Evolutionary conservation across 116 monocot species (phyloP), one percentile per base, ranked within the genome.

Genomic region (Zostera marina): DNA sequence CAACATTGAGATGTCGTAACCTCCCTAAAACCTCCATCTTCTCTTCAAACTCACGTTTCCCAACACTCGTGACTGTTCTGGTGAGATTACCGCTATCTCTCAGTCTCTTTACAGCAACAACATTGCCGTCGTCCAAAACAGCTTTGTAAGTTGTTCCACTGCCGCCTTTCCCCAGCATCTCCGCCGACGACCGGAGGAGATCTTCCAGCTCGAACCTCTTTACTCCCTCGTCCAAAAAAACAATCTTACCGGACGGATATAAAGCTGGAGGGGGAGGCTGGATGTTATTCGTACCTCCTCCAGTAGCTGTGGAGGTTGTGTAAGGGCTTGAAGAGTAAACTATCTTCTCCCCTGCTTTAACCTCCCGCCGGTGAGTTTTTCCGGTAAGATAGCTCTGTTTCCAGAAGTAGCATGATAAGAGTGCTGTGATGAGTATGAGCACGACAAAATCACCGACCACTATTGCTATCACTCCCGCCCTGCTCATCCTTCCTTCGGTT

Each of bases 361-460:
- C 58, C 40, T 68, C 54, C 2, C 70, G 66, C 6, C 72, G 61
- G 8, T 56, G 7, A 11, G 16, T 14, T 0, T 60, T 63, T 20
- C 72, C 5, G 32, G 32, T 32, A 5, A 32, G 32, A 32, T 32
- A 59, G 64, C 74, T 76, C 60, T 79, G 83, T 17, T 74, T 66
- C 92, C 92, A 87, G 70, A 87, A 93, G 76, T 77, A 93, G 68
- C 78, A 84, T 55, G 87, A 93, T 17, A 92, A 66, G 11, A 92
- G 59, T 11, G 71, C 72, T 17, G 73, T 70, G 26, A 87, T 72
- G 16, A 83, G 19, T 23, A 75, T 41, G 13, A 87, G 70, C 20
- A 77, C 81, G 9, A 59, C 68, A 57, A 87, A 79, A 52, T 87
- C 93, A 11, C 84, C 93, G 0, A 70, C 79, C 22, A 88, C 81